A percentile compares a stretch with the other conserved stretches of the same genome.
Conservation (phyloP, 352 stramenopile genomes). For the Plasmopara halstedii region DNA sequence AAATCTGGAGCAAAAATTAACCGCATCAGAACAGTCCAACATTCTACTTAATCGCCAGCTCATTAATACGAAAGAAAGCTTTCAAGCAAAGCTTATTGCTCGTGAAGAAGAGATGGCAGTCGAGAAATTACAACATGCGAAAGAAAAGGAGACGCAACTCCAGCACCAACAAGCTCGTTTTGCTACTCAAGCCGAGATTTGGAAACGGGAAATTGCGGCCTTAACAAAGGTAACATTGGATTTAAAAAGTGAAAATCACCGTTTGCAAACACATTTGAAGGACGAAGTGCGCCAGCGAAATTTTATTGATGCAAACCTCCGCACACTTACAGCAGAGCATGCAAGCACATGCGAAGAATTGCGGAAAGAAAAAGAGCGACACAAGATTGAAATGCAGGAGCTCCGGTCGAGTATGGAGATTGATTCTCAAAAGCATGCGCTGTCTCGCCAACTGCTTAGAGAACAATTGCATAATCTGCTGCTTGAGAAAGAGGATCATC, state of each 20-base stretch:
- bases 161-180: constrained; percentile 27
- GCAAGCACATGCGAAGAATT: constrained; percentile 11
- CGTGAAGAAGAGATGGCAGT: constrained; percentile 25
- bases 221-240: constrained; percentile 38
- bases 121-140: constrained; percentile 22
- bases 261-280: constrained; percentile 1
- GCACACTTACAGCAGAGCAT: constrained; percentile 7
- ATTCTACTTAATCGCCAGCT: constrained; percentile 34
- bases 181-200: constrained; percentile 26
- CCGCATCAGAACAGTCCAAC: constrained; percentile 30
- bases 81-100: constrained; percentile 31
- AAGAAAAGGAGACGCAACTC: constrained; percentile 29
- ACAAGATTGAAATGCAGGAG: constrained; percentile 13
- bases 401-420: constrained; percentile 2
- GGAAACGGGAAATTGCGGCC: constrained; percentile 38
- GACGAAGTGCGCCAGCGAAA: constrained; percentile 11
- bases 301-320: constrained; percentile 10
- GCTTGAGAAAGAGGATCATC: constrained; percentile 17
- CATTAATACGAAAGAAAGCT: constrained; percentile 35
- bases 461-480: constrained; percentile 15
- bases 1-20: constrained; percentile 32
- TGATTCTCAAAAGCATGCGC: constrained; percentile 1
- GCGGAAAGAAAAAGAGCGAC: constrained; percentile 14
- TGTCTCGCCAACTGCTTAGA: constrained; percentile 6
- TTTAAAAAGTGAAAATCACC: constrained; percentile 23